Evolutionary conservation across 148 eudicot species (phyloP).

Genomic region (Nepenthes mirabilis): DNA sequence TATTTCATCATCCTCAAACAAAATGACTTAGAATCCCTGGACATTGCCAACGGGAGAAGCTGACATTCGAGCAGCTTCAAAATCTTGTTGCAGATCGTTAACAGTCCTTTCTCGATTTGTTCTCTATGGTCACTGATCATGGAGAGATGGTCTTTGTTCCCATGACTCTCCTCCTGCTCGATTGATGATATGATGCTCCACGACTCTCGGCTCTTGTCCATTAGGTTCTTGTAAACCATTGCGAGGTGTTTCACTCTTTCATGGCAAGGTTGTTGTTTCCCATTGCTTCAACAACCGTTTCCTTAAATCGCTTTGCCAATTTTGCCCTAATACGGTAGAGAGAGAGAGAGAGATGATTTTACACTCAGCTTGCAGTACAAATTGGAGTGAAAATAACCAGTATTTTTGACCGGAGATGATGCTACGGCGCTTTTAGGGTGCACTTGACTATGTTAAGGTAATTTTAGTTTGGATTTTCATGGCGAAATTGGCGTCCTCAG

Average conservation of each 20-base stretch:
- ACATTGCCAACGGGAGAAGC: constrained; percentile 10
- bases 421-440: too few relatives aligned
- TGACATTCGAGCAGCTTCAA: constrained; percentile 18
- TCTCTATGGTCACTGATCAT: constrained; percentile 11
- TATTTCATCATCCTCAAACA: too few relatives aligned
- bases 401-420: too few relatives aligned
- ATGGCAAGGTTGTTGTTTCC: constrained; percentile 6
- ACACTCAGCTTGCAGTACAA: too few relatives aligned
- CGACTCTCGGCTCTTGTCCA: constrained; percentile 17
- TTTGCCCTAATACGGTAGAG: not conserved
- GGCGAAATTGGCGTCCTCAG: too few relatives aligned
- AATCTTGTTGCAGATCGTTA: constrained; percentile 15
- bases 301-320: constrained; percentile 12
- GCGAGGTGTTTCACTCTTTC: constrained; percentile 6
- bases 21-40: constrained; percentile 14
- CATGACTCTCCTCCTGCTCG: constrained; percentile 26
- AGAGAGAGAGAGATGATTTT: too few relatives aligned
- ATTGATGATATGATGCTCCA: constrained; percentile 29
- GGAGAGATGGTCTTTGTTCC: constrained; percentile 14
- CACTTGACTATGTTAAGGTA: too few relatives aligned
- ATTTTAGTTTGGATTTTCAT: too few relatives aligned
- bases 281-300: constrained; percentile 7
- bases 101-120: constrained; percentile 16
- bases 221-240: constrained; percentile 14
- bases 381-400: too few relatives aligned